Base-by-base conservation (phyloP, 2,329 filamentous ascomycete genomes). In the Zarea fungicola region DNA sequence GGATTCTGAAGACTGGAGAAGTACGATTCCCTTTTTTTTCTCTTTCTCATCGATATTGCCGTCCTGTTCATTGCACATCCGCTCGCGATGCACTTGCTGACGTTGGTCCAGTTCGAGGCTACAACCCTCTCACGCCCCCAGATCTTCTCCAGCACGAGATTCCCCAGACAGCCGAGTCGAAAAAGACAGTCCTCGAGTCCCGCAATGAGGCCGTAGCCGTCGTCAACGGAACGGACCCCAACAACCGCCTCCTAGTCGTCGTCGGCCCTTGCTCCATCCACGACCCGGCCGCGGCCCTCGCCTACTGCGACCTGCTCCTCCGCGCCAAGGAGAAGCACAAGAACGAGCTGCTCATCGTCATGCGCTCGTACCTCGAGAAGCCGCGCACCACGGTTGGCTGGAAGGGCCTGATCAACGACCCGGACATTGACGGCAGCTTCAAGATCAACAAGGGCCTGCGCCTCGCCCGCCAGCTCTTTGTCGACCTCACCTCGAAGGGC, bases 351-450 rank as follows among this genome's bases (percentile, higher is more conserved):
- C 84, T 84, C 67, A 87, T 99, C 66, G 84, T 99, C 63, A 99
- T 99, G 93, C 89, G 93, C 60, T 90, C 91, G 64, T 99, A 99
- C 80, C 85, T 99, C 44, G 93, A 99, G 78, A 99, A 99, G 79
- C 93, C 93, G 34, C 85, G 93, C 53, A 99, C 93, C 42, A 99
- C 93, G 1, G 91, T 99, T 42, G 93, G 93, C 65, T 99, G 93
- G 93, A 99, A 99, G 75, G 93, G 93, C 45, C 78, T 99, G 68
- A 96, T 99, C 78, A 99, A 99, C 72, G 93, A 99, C 69, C 93
- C 93, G 3, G 91, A 97, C 62, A 96, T 99, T 66, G 89, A 99
- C 69, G 85, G 93, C 67, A 93, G 86, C 64, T 99, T 87, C 85
- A 83, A 96, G 74, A 99, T 99, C 77, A 99, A 99, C 83, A 97